Conservation (phyloP, 208 protist species). For the Crithidia mellificae region DNA sequence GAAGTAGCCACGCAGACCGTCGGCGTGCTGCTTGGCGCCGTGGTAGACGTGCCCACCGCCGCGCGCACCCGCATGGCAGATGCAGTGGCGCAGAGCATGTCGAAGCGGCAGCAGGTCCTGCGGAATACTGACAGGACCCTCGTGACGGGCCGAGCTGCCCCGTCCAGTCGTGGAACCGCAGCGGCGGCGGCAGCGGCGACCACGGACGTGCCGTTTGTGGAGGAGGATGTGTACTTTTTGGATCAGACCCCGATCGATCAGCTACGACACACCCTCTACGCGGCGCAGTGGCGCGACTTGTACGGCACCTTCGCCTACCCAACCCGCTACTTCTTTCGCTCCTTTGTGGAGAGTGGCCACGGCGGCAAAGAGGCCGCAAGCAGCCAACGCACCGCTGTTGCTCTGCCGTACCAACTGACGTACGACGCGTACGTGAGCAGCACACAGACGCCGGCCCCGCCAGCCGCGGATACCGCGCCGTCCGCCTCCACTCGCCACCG, state of each 20-base stretch:
- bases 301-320: slow-evolving; percentile 37
- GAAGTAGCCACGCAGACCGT: slow-evolving; percentile 33
- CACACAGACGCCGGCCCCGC: not conserved
- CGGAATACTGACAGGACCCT: not conserved
- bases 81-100: slow-evolving; percentile 35
- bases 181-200: slow-evolving; percentile 1
- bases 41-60: slow-evolving; percentile 25
- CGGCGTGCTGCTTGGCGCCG: slow-evolving; percentile 15
- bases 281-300: slow-evolving; percentile 38
- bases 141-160: not conserved
- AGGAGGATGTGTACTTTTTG: slow-evolving; percentile 25
- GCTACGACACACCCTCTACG: slow-evolving; percentile 32
- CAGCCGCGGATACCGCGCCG: not conserved
- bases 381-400: not conserved
- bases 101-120: slow-evolving; percentile 20
- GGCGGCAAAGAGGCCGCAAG: not conserved
- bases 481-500: not conserved
- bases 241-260: slow-evolving; percentile 28
- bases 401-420: slow-evolving; percentile 23
- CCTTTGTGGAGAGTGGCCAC: not conserved
- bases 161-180: not conserved
- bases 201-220: not conserved
- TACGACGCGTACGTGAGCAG: slow-evolving; percentile 9
- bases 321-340: slow-evolving; percentile 25
- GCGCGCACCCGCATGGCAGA: slow-evolving; percentile 30